Base-by-base conservation (phyloP, 805 yeast species). In the Isabelozyma rhagii region DNA sequence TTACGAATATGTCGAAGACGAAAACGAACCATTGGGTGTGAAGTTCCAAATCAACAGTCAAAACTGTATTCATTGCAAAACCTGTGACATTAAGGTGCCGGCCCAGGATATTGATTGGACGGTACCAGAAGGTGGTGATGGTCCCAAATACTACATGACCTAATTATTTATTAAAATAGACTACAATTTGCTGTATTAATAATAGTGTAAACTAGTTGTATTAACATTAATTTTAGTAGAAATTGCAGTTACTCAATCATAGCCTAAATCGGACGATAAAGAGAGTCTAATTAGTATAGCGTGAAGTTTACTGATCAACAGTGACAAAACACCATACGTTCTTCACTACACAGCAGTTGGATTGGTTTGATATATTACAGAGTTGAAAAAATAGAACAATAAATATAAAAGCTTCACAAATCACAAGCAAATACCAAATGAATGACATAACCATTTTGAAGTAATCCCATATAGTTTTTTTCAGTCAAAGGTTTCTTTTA, bases 41-140 rank as follows among this genome's bases (percentile, higher is more conserved):
- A 81, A 83, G 62, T 93, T 94, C 71, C 94, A 89, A 67, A 93
- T 94, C 69, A 94, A 94, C 71, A 82, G 96, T 17, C 99, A 94
- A 71, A 94, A 94, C 70, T 94, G 99, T 75, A 92, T 94, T 56
- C 99, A 94, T 69, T 94, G 99, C 75, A 94, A 94, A 71, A 93
- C 98, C 1, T 93, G 99, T 75, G 99, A 94, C 69, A 94, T 94
- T 67, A 94, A 94, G 70, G 96, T 87, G 8, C 99, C 99, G 7
- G 78, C 89, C 0, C 97, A 93, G 70, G 97, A 92, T 63, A 94
- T 94, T 54, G 79, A 82, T 63, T 94, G 99, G 99, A 81, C 84
- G 10, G 97, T 90, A n/a, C 99, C 99, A 7, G 98, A 94, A 74
- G 98, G 99, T 53, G 97, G 98, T 29, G 99, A 88, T 67, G 99